Base-by-base conservation (phyloP, 1,284 basidiomycete genomes). In the Papiliotrema flavescens region DNA sequence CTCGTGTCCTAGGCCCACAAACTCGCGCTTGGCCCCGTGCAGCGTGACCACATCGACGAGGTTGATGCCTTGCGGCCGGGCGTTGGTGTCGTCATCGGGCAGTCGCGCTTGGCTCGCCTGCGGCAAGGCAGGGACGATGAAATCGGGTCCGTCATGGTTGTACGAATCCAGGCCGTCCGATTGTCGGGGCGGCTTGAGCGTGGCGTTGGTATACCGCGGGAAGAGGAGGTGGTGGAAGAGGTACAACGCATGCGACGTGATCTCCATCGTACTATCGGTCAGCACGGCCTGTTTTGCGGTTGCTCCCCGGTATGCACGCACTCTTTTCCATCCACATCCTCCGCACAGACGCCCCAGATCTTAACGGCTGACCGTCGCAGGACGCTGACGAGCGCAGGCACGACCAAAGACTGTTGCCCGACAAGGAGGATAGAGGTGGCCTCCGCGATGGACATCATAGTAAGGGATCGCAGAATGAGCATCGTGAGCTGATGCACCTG, bases 1-100 rank as follows among this genome's bases (percentile, higher is more conserved):
- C 63, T 85, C 79, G 63, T 91, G 85, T n/a, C 80, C 79, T 19
- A 88, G 71, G 19, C 85, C 85, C 60, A 82, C 84, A 71, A 86
- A 88, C 43, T 73, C 70, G 35, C 65, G 66, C 11, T 47, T 61
- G 24, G 41, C 11, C 34, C 53, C 3, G 58, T 55, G 17, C 55
- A 40, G 14, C 59, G 53, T 7, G 72, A 45, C 20, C 60, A 47
- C 7, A 15, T 53, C 58, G 4, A 53, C 50, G 1, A 76, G 57
- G 53, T 71, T 60, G 20, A 74, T 57, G 11, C 71, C 72, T 24
- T 59, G 58, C 19, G 66, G 63, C 6, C 48, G 40, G 15, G 47
- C 44, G 13, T 59, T 53, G 19, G 46, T 20, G 39, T n/a, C 17
- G 24, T 56, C 53, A 13, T 40, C 39, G 17, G 20, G 15, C 20